These are phyloP conservation scores for Ceratocystis smalleyi DNA, from an alignment of 2,329 filamentous ascomycete genomes.

Conservation along the genomic window DNA sequence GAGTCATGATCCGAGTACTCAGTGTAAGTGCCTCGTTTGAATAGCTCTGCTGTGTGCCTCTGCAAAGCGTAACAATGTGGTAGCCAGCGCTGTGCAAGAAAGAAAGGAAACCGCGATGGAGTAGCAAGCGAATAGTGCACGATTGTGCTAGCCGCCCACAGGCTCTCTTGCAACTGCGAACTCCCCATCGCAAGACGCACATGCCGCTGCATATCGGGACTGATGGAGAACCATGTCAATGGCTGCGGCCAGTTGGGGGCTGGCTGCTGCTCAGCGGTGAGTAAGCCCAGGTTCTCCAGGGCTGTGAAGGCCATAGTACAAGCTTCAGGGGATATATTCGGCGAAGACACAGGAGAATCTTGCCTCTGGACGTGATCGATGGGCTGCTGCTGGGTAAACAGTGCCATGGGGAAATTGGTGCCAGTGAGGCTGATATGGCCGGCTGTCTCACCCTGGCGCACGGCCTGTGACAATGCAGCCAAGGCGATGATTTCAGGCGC, in stretches of 20 bases:
- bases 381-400: slow-evolving; percentile 1
- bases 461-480: not conserved
- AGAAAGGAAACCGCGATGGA: not conserved
- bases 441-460: not conserved
- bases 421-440: not conserved
- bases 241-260: not conserved
- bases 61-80: not conserved
- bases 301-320: not conserved
- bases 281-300: not conserved
- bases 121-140: not conserved
- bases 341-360: not conserved
- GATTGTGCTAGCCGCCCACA: not conserved
- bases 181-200: not conserved
- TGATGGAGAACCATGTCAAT: not conserved
- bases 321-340: not conserved
- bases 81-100: slow-evolving; percentile 1
- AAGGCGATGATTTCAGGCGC: not conserved
- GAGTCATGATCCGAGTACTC: not conserved
- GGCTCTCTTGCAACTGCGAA: not conserved
- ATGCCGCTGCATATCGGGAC: not conserved
- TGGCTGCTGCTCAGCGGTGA: not conserved
- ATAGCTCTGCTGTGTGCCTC: not conserved
- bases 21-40: not conserved
- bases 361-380: not conserved
- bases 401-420: not conserved